A percentile compares a stretch with the other conserved stretches of the same genome.
These are phyloP conservation scores for Leccinum solheimii DNA, from an alignment of 1,284 basidiomycete genomes.

Conservation along the genomic window DNA sequence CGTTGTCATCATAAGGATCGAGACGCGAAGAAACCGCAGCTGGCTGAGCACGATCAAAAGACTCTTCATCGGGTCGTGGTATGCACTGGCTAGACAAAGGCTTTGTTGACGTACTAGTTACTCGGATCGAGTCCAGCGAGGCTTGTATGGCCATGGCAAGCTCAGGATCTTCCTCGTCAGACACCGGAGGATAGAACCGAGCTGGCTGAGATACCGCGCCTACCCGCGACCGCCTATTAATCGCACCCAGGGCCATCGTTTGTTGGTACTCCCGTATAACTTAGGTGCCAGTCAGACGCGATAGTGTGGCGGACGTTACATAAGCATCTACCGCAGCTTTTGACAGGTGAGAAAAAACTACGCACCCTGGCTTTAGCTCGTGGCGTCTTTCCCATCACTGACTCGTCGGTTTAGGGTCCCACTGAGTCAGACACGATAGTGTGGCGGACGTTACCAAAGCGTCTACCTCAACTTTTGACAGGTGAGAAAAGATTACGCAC, in stretches of 20 bases:
- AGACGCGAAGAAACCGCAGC: conserved; percentile 9
- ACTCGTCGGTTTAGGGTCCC: too few species aligned
- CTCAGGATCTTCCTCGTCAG: conserved; percentile 55
- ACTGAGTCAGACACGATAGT: too few species aligned
- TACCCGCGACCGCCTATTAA: conserved; percentile 52
- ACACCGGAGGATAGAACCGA: conserved; percentile 25
- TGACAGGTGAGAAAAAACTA: too few species aligned
- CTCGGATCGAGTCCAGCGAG: conserved; percentile 42
- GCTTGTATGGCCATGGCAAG: conserved; percentile 61
- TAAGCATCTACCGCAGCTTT: too few species aligned
- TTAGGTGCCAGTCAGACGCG: too few species aligned
- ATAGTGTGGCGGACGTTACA: too few species aligned
- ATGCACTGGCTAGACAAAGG: not conserved
- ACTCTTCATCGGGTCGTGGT: conserved; percentile 4
- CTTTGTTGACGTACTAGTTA: too few species aligned
- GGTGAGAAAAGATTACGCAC: too few species aligned
- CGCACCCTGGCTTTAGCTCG: too few species aligned
- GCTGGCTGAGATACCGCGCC: conserved; percentile 37
- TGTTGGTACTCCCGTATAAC: conserved; percentile 55
- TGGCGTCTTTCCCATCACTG: too few species aligned
- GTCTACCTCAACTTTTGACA: too few species aligned
- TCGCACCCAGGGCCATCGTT: conserved; percentile 64
- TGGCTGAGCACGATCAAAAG: conserved; percentile 1
- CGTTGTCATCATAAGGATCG: conserved; percentile 25
- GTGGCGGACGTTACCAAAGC: too few species aligned